Evolutionary conservation across 345 rosid species (phyloP).

Genomic region (Moricandia arvensis): DNA sequence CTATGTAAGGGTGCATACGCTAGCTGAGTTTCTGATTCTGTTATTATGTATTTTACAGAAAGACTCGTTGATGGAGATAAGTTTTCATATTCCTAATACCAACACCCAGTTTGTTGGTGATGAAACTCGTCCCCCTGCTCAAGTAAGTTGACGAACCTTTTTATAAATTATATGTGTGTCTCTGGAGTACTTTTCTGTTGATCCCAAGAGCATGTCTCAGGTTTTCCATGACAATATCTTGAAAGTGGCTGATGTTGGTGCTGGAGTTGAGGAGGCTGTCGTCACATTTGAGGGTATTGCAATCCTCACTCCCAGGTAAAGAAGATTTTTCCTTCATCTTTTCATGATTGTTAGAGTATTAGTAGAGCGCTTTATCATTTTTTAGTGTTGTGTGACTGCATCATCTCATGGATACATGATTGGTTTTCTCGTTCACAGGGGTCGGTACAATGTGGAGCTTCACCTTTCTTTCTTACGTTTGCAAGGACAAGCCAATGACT

Average conservation of each 20-base stretch:
- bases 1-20: neutral
- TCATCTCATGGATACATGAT: slow-evolving; percentile 15
- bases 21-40: neutral
- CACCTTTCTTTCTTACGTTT: slow-evolving; percentile 87
- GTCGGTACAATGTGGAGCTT: slow-evolving; percentile 96
- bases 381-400: neutral
- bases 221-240: slow-evolving; percentile 73
- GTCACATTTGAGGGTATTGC: slow-evolving; percentile 90
- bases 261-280: slow-evolving; percentile 91
- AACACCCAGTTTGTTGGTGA: slow-evolving; percentile 94
- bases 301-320: slow-evolving; percentile 91
- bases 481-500: slow-evolving; percentile 98
- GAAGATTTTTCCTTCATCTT: neutral
- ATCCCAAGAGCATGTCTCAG: slow-evolving; percentile 35
- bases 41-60: slow-evolving; percentile 47
- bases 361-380: neutral
- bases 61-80: slow-evolving; percentile 94
- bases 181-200: neutral
- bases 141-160: slow-evolving; percentile 41
- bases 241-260: slow-evolving; percentile 81
- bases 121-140: slow-evolving; percentile 85
- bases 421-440: slow-evolving; percentile 52
- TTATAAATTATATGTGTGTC: neutral
- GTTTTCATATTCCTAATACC: slow-evolving; percentile 86
- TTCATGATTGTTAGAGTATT: neutral